Evolutionary conservation across 495 filamentous ascomycete genomes (phyloP).

Genomic region (Arthonia radiata): DNA sequence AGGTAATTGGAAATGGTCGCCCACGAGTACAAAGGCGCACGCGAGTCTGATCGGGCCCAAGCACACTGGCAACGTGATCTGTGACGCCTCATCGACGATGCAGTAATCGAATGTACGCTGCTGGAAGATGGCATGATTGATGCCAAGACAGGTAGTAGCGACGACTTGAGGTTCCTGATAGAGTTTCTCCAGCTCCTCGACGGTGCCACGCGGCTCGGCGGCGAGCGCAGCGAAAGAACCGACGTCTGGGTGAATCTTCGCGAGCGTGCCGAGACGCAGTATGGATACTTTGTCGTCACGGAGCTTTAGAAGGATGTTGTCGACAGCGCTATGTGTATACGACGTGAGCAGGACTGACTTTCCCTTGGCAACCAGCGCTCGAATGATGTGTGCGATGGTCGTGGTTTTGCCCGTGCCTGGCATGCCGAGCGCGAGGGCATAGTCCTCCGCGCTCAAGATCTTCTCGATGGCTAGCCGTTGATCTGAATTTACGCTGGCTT

Average conservation of each 20-base stretch:
- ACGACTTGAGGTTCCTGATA: conserved; percentile 73
- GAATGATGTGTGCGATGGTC: conserved; percentile 91
- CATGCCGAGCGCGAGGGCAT: conserved; percentile 90
- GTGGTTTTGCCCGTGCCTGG: conserved; percentile 96
- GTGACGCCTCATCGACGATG: conserved; percentile 92
- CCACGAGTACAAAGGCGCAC: conserved; percentile 79
- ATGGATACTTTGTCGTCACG: conserved; percentile 54
- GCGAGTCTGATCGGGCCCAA: conserved; percentile 84
- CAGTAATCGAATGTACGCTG: conserved; percentile 90
- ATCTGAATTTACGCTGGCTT: conserved; percentile 52
- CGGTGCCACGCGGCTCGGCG: conserved; percentile 37
- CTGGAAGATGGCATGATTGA: conserved; percentile 69
- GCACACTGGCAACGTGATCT: conserved; percentile 88
- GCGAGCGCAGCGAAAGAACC: conserved; percentile 59
- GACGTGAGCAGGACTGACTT: conserved; percentile 85
- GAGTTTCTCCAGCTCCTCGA: conserved; percentile 58
- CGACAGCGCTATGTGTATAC: conserved; percentile 90
- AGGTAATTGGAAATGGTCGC: conserved; percentile 87
- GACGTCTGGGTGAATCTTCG: conserved; percentile 73
- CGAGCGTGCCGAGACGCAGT: conserved; percentile 52
- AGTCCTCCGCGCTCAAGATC: conserved; percentile 84
- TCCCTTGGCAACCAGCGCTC: conserved; percentile 63
- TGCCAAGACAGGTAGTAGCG: conserved; percentile 79
- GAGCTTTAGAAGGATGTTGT: conserved; percentile 90
- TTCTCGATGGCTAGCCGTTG: conserved; percentile 71